Conservation (phyloP, 176 grass and related monocot genomes). For the Raddia distichophylla region DNA sequence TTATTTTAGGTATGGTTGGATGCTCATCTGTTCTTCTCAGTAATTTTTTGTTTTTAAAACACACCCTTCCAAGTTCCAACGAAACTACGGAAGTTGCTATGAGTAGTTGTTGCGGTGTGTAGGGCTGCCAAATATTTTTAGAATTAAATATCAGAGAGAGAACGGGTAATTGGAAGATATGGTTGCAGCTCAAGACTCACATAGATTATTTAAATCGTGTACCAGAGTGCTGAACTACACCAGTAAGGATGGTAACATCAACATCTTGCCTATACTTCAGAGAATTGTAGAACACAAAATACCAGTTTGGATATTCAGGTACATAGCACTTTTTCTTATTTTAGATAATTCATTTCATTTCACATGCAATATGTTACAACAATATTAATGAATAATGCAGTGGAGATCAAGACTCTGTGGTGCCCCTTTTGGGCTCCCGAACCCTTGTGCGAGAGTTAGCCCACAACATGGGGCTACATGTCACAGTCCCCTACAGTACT, state of each 20-base stretch:
- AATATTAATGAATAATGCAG: slow-evolving; percentile 44
- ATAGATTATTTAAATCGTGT: slow-evolving; percentile 20
- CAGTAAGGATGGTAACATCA: slow-evolving; percentile 68
- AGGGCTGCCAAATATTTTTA: neutral
- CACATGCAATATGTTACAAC: slow-evolving; percentile 12
- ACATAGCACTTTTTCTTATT: neutral
- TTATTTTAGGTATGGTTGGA: neutral
- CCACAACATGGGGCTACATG: slow-evolving; percentile 65
- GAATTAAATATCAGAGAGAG: neutral
- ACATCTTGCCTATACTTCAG: slow-evolving; percentile 85
- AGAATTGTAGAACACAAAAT: slow-evolving; percentile 83
- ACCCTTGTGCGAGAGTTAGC: slow-evolving; percentile 92
- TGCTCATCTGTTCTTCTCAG: neutral
- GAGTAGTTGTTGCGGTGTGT: neutral
- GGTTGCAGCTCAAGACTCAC: slow-evolving; percentile 36
- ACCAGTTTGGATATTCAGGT: slow-evolving; percentile 97
- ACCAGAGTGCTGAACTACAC: slow-evolving; percentile 88
- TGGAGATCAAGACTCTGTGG: slow-evolving; percentile 97
- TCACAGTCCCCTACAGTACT: slow-evolving; percentile 75
- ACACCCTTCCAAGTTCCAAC: neutral
- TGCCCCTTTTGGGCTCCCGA: slow-evolving; percentile 81
- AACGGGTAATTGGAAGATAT: neutral
- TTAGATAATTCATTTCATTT: neutral
- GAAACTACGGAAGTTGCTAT: neutral
- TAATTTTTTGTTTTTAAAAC: too few relatives aligned